phyloP scores from a whole-genome alignment of 306 rosid species.

The Citrullus mucosospermus region DNA sequence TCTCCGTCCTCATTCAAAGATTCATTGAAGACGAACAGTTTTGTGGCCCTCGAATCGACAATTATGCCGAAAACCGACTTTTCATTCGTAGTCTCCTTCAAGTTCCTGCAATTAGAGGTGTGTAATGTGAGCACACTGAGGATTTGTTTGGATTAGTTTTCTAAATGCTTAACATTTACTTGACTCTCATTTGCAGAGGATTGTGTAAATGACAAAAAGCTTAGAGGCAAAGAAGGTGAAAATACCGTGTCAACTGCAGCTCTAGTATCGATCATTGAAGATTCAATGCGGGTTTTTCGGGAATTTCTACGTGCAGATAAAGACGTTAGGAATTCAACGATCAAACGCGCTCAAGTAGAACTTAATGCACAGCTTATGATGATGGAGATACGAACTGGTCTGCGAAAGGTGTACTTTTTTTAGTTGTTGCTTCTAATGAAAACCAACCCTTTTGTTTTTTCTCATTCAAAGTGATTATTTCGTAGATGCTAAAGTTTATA shows the following conservation, averaged over 20 bases:
- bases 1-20: slow-evolving; percentile 63
- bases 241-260: slow-evolving; percentile 20
- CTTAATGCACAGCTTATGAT: slow-evolving; percentile 27
- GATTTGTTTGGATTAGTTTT: not conserved
- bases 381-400: slow-evolving; percentile 24
- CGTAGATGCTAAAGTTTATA: not conserved
- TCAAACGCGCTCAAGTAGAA: slow-evolving; percentile 1
- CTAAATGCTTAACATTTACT: not conserved
- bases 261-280: slow-evolving; percentile 43
- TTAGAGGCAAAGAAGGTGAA: slow-evolving; percentile 21
- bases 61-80: slow-evolving; percentile 53
- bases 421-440: too few relatives aligned
- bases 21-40: slow-evolving; percentile 66
- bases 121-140: not conserved
- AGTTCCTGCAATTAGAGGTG: slow-evolving; percentile 65
- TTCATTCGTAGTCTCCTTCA: slow-evolving; percentile 54
- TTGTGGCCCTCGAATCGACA: slow-evolving; percentile 54
- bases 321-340: slow-evolving; percentile 19
- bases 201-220: slow-evolving; percentile 25
- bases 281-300: slow-evolving; percentile 55
- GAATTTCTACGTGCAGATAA: slow-evolving; percentile 50
- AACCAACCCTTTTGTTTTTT: not conserved
- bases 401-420: slow-evolving; percentile 40
- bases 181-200: slow-evolving; percentile 33
- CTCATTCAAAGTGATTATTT: not conserved